Base-by-base conservation (phyloP, 176 grass and related monocot species). In the Carex littledalei region DNA sequence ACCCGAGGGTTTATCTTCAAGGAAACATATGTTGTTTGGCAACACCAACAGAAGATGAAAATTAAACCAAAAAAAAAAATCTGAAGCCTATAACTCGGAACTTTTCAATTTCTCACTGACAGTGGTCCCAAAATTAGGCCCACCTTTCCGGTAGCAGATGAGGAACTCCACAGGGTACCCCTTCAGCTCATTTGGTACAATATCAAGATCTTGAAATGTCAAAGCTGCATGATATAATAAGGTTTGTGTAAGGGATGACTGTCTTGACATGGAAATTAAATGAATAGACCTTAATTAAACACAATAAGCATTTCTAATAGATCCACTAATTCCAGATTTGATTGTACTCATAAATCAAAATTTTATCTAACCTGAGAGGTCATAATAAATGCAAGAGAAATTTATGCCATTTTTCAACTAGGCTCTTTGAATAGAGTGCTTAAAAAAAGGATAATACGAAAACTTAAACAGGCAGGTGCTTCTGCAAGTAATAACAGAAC, bases 111-210 rank as follows among this genome's bases (percentile, higher is more conserved):
- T 93, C 64, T 94, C 89, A 45, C 89, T 92, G 87, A 90, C 86
- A 3, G 96, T 99, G 53, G 96, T 85, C 14, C 96, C 96, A 70
- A 88, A 94, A 54, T 88, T 3, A 0, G 96, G 96, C 3, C 96
- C 96, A 6, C 93, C 96, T 59, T 92, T 95, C 8, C 96, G 84
- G 62, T 98, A 95, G 2, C 85, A 89, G 21, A 89, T 86, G 3
- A 98, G 96, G 60, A 53, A 95, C 87, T 95, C 96, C 3, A 90
- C 85, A 4, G 96, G 96, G 88, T 95, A 98, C 14, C 96, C 96
- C 85, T 94, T 95, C 85, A 95, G 18, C 66, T 94, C 93, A 70
- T 88, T 91, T 62, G 96, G 96, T 68, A 89, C 81, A 85, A 98
- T 86, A 21, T 68, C 84, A 0, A 98, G 93, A 87, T 98, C 93